Evolutionary conservation across 1,284 basidiomycete genomes (phyloP), one percentile per base, ranked within the genome.

Genomic region (Pseudozyma hubeiensis): DNA sequence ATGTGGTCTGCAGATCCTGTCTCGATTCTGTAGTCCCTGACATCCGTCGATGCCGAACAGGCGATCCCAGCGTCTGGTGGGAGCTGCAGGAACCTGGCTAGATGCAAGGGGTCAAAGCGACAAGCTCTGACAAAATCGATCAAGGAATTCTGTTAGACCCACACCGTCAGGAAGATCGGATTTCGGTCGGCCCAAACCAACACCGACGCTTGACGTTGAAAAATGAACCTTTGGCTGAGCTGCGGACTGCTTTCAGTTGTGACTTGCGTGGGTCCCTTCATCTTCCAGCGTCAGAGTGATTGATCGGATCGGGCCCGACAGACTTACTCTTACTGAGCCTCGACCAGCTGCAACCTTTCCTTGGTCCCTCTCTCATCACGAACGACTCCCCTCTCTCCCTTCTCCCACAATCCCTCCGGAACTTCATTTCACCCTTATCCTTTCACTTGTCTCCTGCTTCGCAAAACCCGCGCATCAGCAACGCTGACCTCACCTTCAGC

Each of bases 251-350:
- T 8, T 37, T 37, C 9, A 37, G 35, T 10, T 10, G 35, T 37
- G 35, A 37, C 35, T 37, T 37, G 35, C 35, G 35, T 37, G 35
- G 9, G 9, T 37, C 14, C 35, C 9, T 37, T 37, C 35, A 37
- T 37, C 43, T 44, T 44, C 43, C 43, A 44, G 43, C 43, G 24
- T 24, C 24, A 13, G 9, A 24, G 13, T 24, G 8, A 9, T 44
- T 24, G 17, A 44, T 24, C 43, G 43, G 43, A 44, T 44, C 43
- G 43, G 43, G 43, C 4, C 43, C 43, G 43, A 44, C 43, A 24
- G 9, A 41, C 13, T 19, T 24, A 2, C 13, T 24, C n/a, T 44
- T 24, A 44, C 43, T 44, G 43, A 44, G 43, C 43, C 43, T 44
- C 43, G 43, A 44, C 43, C 43, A 44, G 17, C 7, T 8, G 24